These are phyloP conservation scores for Hortiboletus flavorubellus DNA, from an alignment of 768 basidiomycete species.

Conservation along the genomic window DNA sequence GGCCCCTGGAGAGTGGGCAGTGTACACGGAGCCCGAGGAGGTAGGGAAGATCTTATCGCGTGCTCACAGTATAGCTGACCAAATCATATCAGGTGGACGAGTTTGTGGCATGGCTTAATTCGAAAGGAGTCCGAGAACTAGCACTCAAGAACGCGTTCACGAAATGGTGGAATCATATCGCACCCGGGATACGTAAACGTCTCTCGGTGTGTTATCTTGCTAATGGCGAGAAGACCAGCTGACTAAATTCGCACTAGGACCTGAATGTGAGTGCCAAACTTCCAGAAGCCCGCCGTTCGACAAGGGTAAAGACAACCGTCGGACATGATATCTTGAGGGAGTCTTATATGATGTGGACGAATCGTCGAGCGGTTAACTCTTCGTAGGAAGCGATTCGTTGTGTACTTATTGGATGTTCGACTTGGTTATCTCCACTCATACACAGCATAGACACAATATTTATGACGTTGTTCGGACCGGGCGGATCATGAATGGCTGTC, in stretches of 20 bases:
- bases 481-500: slow-evolving; percentile 5
- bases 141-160: slow-evolving; percentile 71
- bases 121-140: slow-evolving; percentile 86
- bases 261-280: slow-evolving; percentile 63
- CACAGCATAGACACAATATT: slow-evolving; percentile 22
- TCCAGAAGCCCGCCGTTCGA: slow-evolving; percentile 78
- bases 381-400: slow-evolving; percentile 11
- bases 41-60: slow-evolving; percentile 37
- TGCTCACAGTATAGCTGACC: slow-evolving; percentile 7
- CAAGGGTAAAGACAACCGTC: slow-evolving; percentile 57
- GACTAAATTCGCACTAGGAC: slow-evolving; percentile 45
- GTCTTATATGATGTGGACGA: slow-evolving; percentile 87
- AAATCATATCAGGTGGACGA: slow-evolving; percentile 60
- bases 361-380: slow-evolving; percentile 61
- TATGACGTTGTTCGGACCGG: slow-evolving; percentile 9
- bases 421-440: slow-evolving; percentile 2
- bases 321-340: slow-evolving; percentile 68
- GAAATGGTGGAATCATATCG: slow-evolving; percentile 84
- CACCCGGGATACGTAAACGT: slow-evolving; percentile 74
- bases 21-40: slow-evolving; percentile 83
- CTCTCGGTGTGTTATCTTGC: slow-evolving; percentile 51
- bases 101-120: slow-evolving; percentile 86
- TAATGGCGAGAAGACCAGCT: slow-evolving; percentile 1
- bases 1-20: slow-evolving; percentile 82
- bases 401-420: slow-evolving; percentile 8